Base-by-base conservation (phyloP, 805 yeast genomes). In the Myxozyma melibiosi region DNA sequence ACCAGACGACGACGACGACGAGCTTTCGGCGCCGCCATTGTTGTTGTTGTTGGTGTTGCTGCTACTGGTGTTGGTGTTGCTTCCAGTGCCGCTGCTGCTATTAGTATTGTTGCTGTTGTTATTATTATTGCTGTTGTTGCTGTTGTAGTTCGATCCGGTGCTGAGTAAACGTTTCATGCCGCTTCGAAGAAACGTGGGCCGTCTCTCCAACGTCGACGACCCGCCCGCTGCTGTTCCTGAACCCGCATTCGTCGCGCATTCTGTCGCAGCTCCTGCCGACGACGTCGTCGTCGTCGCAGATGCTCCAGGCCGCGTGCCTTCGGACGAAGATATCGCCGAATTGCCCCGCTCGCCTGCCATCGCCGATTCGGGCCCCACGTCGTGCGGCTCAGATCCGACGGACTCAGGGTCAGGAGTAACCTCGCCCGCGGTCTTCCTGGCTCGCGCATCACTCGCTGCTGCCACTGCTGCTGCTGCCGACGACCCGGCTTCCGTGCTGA, bases 181-280 rank as follows among this genome's bases (percentile, higher is more conserved):
- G 11, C 43, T n/a, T n/a, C 48, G 48, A 31, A 43, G 22, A 20
- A 53, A 53, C 34, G 55, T 30, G 30, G 55, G 48, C 33, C 37
- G 24, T 13, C 55, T 28, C 48, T 33, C 48, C 30, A 27, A 13
- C 35, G 16, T 28, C 44, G 45, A 18, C 37, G 5, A 16, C 41
- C 24, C 9, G 5, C 6, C 31, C 18, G 38, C 37, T n/a, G 11
- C 18, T 14, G 11, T 9, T 44, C 20, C 48, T 20, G 48, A 16
- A 20, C 24, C 48, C 25, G 48, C 20, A 3, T n/a, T 2, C 16
- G 30, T 3, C 18, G 44, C 18, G 14, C 18, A 14, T 5, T 7
- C 39, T 33, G 27, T 30, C 22, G 16, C 49, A 3, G 39, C 20
- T 20, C 9, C 44, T n/a, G 49, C 49, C n/a, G 46, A 20, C 8